Evolutionary conservation across 2,329 filamentous ascomycete species (phyloP).

Genomic region (Scedosporium minutisporum): DNA sequence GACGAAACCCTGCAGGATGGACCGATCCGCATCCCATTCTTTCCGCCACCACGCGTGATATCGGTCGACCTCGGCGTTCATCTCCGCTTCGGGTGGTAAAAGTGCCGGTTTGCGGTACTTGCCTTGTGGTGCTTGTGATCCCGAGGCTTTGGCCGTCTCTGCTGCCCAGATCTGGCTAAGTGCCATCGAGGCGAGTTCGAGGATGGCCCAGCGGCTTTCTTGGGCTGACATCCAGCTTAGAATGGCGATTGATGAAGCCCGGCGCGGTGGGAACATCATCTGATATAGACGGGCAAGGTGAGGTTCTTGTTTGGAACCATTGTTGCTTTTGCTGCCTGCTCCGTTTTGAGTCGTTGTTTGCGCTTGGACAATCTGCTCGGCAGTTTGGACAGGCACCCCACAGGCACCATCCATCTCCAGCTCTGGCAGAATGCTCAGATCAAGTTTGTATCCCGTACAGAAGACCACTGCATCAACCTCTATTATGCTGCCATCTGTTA

Average conservation of each 20-base stretch:
- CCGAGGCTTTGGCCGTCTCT: slow-evolving; percentile 18
- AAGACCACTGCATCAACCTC: slow-evolving; percentile 18
- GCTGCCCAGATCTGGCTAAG: slow-evolving; percentile 29
- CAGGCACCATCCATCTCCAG: slow-evolving; percentile 2
- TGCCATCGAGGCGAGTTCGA: slow-evolving; percentile 28
- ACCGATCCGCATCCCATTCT: slow-evolving; percentile 13
- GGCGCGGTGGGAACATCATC: slow-evolving; percentile 28
- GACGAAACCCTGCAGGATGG: slow-evolving; percentile 14
- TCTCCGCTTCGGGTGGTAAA: slow-evolving; percentile 13
- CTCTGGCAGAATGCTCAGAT: slow-evolving; percentile 10
- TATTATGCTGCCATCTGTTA: slow-evolving; percentile 16
- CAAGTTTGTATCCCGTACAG: slow-evolving; percentile 18
- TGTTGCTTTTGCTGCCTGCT: background rate
- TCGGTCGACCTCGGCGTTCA: slow-evolving; percentile 16
- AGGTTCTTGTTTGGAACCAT: background rate
- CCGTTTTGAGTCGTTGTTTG: background rate
- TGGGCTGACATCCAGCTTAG: slow-evolving; percentile 20
- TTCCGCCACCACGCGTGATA: slow-evolving; percentile 19
- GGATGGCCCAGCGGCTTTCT: slow-evolving; percentile 21
- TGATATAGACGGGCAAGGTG: slow-evolving; percentile 20
- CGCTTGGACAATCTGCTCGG: background rate
- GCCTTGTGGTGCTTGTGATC: background rate
- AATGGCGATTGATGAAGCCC: slow-evolving; percentile 26
- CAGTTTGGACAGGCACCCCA: background rate
- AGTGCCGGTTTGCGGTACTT: slow-evolving; percentile 12